Percentiles rank a stretch among this genome's conserved stretches.
Conservation (phyloP, 352 stramenopile species). For the Globisporangium cederbergense region DNA sequence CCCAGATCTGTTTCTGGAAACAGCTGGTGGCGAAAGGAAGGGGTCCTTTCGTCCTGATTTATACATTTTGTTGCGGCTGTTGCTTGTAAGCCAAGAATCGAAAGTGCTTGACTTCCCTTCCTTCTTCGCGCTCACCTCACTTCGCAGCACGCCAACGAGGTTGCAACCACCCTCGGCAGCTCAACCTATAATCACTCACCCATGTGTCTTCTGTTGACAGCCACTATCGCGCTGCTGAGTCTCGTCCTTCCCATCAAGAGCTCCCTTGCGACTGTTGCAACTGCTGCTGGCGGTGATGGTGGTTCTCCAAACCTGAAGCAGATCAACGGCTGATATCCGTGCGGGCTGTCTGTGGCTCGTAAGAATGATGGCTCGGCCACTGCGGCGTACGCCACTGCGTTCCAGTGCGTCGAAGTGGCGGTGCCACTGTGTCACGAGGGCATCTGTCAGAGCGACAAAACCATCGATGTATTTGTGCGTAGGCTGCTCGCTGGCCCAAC, state of each 20-base stretch:
- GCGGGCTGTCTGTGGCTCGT: background rate
- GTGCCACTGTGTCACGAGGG: constrained; percentile 31
- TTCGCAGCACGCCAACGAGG: background rate
- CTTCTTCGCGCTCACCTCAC: background rate
- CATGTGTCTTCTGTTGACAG: background rate
- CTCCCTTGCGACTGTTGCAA: background rate
- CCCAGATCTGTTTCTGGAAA: no score
- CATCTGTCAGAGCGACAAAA: constrained; percentile 20
- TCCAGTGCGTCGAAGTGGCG: constrained; percentile 28
- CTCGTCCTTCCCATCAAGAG: background rate
- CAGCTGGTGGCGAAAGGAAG: no score
- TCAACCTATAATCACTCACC: background rate
- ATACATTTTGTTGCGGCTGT: background rate
- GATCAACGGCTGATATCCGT: constrained; percentile 25
- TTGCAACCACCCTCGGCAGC: background rate
- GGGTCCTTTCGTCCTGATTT: background rate
- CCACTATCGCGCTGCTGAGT: background rate
- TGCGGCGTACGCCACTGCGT: background rate
- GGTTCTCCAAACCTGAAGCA: background rate
- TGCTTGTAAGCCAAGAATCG: background rate
- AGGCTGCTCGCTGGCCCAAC: constrained; percentile 10
- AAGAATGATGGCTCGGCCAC: background rate
- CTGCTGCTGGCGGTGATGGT: no score
- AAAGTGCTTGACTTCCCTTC: background rate
- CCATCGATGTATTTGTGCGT: constrained; percentile 29